phyloP scores from a whole-genome alignment of 495 filamentous ascomycete species.

The Penicillium robsamsonii region DNA sequence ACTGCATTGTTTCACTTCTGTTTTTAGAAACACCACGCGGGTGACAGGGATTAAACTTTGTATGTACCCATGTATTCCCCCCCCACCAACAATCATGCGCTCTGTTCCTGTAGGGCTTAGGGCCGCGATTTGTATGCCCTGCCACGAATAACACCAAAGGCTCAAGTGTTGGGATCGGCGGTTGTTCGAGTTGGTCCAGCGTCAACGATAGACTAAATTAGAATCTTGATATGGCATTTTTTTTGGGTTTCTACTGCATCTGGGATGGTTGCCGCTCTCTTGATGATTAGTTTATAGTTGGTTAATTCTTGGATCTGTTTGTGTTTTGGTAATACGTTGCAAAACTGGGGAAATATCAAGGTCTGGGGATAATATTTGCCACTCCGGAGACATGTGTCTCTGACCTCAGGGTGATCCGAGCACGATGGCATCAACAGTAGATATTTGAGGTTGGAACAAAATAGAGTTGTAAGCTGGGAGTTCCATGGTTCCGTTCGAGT shows the following conservation, averaged over 20 bases:
- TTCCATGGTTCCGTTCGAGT: not conserved
- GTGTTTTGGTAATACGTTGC: not conserved
- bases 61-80: not conserved
- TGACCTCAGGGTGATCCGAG: constrained; percentile 6
- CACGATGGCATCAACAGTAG: not conserved
- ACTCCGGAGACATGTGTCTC: not conserved
- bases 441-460: not conserved
- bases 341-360: constrained; percentile 2
- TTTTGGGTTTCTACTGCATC: not conserved
- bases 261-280: not conserved
- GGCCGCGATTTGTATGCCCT: not conserved
- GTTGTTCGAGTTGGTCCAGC: not conserved
- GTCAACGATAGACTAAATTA: not conserved
- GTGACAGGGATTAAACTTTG: constrained; percentile 7
- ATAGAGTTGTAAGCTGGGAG: not conserved
- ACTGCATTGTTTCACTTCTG: constrained; percentile 9
- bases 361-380: constrained; percentile 2
- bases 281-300: too few relatives aligned
- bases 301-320: not conserved
- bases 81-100: not conserved
- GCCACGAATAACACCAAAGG: constrained; percentile 4
- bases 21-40: constrained; percentile 20
- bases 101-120: constrained; percentile 6
- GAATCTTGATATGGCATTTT: not conserved
- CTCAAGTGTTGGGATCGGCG: constrained; percentile 2